Conservation (phyloP, 768 basidiomycete species). For the Glaciozyma martinii region DNA sequence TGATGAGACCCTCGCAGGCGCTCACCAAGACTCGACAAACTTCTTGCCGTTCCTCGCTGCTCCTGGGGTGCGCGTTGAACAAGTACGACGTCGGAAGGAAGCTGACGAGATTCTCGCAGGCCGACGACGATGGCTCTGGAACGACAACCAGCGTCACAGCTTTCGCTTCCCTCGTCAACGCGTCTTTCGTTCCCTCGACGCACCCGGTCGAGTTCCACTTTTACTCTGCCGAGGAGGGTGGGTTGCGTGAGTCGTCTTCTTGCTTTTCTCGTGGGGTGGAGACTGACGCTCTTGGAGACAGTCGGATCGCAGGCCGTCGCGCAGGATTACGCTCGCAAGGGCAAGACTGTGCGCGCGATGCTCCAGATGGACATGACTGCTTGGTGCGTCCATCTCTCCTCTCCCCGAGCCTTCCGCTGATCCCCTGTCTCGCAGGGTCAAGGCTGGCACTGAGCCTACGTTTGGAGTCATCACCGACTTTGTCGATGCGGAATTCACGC, state of each 20-base stretch:
- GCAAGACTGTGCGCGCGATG: conserved; percentile 9
- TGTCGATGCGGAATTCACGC: conserved; percentile 29
- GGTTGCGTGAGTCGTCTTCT: conserved; percentile 31
- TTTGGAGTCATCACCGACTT: conserved; percentile 36
- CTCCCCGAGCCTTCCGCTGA: too few relatives aligned
- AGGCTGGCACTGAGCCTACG: conserved; percentile 34
- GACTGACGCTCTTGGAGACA: neutral
- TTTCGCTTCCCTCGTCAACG: conserved; percentile 38
- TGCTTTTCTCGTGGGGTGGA: neutral
- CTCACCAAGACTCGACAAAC: conserved; percentile 44
- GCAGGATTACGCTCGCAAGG: conserved; percentile 13
- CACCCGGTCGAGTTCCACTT: conserved; percentile 44
- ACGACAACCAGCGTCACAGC: conserved; percentile 40
- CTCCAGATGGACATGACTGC: conserved; percentile 40
- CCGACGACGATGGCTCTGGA: conserved; percentile 38
- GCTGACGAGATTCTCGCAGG: too few relatives aligned
- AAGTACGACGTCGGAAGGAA: too few relatives aligned
- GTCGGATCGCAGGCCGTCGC: conserved; percentile 27
- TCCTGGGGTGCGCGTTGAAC: too few relatives aligned
- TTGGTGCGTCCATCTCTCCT: neutral
- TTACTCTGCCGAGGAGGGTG: conserved; percentile 45
- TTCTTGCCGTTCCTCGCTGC: conserved; percentile 43
- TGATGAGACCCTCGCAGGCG: conserved; percentile 22
- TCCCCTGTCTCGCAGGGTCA: conserved; percentile 23
- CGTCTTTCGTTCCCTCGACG: conserved; percentile 38